Percentiles rank a stretch among this genome's conserved stretches.
These are phyloP conservation scores for Haplosporangium sp. DNA, from an alignment of 371 early-diverging fungal species.

Conservation along the genomic window DNA sequence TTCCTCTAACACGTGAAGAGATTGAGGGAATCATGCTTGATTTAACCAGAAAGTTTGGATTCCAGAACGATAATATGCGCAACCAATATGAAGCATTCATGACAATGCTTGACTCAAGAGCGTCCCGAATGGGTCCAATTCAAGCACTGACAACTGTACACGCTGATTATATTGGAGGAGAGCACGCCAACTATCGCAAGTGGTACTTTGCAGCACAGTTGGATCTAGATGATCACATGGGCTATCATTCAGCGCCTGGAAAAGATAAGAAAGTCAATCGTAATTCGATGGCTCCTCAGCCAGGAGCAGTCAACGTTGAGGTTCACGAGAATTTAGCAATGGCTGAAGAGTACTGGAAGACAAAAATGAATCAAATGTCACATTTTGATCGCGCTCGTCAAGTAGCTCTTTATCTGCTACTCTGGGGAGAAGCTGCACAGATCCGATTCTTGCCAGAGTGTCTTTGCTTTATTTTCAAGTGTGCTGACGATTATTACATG, in stretches of 20 bases:
- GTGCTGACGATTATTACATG: slow-evolving; percentile 74
- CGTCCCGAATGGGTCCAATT: slow-evolving; percentile 81
- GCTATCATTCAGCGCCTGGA: slow-evolving; percentile 61
- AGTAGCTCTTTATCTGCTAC: slow-evolving; percentile 80
- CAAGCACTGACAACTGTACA: slow-evolving; percentile 84
- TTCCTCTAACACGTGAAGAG: slow-evolving; percentile 75
- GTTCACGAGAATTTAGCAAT: slow-evolving; percentile 50
- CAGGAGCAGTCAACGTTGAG: slow-evolving; percentile 37
- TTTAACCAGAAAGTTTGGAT: slow-evolving; percentile 78
- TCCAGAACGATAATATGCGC: slow-evolving; percentile 82
- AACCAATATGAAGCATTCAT: slow-evolving; percentile 84
- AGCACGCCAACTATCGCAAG: slow-evolving; percentile 85
- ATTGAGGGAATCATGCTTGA: slow-evolving; percentile 75
- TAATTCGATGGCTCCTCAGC: slow-evolving; percentile 42
- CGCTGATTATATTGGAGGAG: slow-evolving; percentile 90
- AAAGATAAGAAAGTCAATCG: slow-evolving; percentile 56
- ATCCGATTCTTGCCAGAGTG: slow-evolving; percentile 85
- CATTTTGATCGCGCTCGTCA: slow-evolving; percentile 80
- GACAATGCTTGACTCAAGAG: slow-evolving; percentile 88
- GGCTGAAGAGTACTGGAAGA: slow-evolving; percentile 77
- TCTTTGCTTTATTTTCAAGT: slow-evolving; percentile 86
- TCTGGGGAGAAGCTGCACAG: slow-evolving; percentile 92
- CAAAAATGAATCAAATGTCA: slow-evolving; percentile 78
- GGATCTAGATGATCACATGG: slow-evolving; percentile 73
- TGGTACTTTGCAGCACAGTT: slow-evolving; percentile 91